These are phyloP conservation scores for Cucurbita ficifolia DNA, from an alignment of 306 rosid species.

Conservation along the genomic window DNA sequence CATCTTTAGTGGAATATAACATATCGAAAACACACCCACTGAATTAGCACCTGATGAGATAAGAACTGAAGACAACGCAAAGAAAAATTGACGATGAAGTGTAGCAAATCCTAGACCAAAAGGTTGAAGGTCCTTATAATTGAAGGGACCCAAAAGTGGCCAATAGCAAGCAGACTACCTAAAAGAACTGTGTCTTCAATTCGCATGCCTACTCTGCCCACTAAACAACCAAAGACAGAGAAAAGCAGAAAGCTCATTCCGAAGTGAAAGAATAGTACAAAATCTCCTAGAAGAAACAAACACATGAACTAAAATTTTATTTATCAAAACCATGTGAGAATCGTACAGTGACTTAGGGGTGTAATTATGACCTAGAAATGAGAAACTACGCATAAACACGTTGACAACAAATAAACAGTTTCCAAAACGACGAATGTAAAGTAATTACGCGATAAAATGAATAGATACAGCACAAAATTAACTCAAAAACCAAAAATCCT, in stretches of 20 bases:
- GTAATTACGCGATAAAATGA: background rate
- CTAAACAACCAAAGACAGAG: background rate
- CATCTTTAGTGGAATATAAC: background rate
- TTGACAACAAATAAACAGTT: background rate
- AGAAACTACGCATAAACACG: background rate
- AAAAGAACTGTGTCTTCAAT: background rate
- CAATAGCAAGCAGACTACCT: background rate
- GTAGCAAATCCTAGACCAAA: background rate
- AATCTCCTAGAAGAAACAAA: background rate
- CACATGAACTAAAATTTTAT: background rate
- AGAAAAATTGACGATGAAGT: background rate
- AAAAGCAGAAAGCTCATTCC: background rate
- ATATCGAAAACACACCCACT: background rate
- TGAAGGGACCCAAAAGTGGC: background rate
- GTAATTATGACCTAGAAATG: background rate
- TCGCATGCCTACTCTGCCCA: background rate
- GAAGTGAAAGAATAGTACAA: background rate
- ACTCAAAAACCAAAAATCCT: background rate
- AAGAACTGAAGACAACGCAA: background rate
- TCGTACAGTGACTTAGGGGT: background rate
- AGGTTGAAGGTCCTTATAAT: background rate
- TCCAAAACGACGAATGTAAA: background rate
- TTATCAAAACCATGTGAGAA: background rate
- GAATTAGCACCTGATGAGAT: background rate
- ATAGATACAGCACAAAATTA: background rate